A percentile compares a stretch with the other conserved stretches of the same genome.
Conservation (phyloP, 768 basidiomycete genomes). For the Peribolospora baueri region DNA sequence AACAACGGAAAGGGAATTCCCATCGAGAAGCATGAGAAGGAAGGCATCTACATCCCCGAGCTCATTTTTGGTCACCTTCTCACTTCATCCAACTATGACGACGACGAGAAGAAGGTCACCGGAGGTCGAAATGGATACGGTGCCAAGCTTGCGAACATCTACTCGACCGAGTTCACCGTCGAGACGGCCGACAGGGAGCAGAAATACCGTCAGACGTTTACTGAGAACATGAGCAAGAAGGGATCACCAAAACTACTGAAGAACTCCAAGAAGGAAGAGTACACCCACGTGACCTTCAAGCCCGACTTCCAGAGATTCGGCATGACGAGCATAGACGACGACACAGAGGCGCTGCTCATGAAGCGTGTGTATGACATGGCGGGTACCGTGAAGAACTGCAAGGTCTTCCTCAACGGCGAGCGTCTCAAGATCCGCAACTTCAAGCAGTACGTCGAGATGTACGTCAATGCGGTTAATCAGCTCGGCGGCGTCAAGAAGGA, state of each 20-base stretch:
- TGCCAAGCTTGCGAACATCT: conserved; percentile 93
- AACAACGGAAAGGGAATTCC: conserved; percentile 95
- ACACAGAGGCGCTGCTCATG: conserved; percentile 63
- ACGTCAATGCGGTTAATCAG: conserved; percentile 43
- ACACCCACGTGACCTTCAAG: conserved; percentile 72
- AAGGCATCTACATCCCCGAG: conserved; percentile 88
- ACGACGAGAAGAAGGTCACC: conserved; percentile 93
- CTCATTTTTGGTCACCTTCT: conserved; percentile 89
- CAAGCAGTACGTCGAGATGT: conserved; percentile 91
- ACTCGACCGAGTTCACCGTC: conserved; percentile 82
- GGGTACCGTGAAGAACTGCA: conserved; percentile 77
- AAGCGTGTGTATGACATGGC: conserved; percentile 94
- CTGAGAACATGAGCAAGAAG: conserved; percentile 71
- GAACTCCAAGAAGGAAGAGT: conserved; percentile 65
- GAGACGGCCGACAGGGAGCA: conserved; percentile 86
- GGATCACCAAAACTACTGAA: conserved; percentile 82
- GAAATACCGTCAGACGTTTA: conserved; percentile 91
- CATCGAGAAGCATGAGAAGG: conserved; percentile 75
- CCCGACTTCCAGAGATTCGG: conserved; percentile 82
- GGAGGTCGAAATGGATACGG: conserved; percentile 98
- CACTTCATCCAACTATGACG: conserved; percentile 90
- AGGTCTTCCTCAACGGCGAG: conserved; percentile 81
- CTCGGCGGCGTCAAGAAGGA: conserved; percentile 30
- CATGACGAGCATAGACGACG: conserved; percentile 67
- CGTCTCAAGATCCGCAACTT: conserved; percentile 79